A percentile compares a stretch with the other conserved stretches of the same genome.
Evolutionary conservation across 1,284 basidiomycete genomes (phyloP).

Genomic region (Pascua guehoae): DNA sequence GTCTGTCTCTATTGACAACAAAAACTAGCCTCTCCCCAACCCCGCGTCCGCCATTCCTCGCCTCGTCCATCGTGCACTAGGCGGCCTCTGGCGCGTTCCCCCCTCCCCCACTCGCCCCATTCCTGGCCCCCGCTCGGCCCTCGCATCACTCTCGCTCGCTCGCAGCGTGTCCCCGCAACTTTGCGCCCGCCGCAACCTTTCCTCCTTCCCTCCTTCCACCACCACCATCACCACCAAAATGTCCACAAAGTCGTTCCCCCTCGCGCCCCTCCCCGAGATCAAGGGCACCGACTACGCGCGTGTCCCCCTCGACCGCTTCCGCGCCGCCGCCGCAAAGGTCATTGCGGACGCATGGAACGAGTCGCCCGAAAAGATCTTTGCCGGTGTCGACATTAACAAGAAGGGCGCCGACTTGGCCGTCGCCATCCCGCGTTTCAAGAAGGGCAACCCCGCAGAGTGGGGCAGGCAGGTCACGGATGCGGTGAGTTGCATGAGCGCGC

Average conservation of each 20-base stretch:
- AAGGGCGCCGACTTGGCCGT: slow-evolving; percentile 90
- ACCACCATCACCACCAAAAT: slow-evolving; percentile 5
- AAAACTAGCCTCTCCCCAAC: too few species aligned
- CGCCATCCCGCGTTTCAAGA: slow-evolving; percentile 83
- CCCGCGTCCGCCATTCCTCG: neutral
- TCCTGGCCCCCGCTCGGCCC: neutral
- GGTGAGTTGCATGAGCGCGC: slow-evolving; percentile 54
- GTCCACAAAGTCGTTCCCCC: slow-evolving; percentile 20
- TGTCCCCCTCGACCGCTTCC: slow-evolving; percentile 77
- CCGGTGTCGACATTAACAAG: slow-evolving; percentile 80
- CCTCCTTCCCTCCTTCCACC: neutral
- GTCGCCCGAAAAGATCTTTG: slow-evolving; percentile 69
- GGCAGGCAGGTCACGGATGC: slow-evolving; percentile 69
- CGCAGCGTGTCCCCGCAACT: neutral
- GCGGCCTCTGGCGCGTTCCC: neutral
- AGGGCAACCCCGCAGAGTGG: slow-evolving; percentile 76
- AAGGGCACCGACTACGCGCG: slow-evolving; percentile 67
- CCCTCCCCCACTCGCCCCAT: slow-evolving; percentile 2
- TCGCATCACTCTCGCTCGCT: neutral
- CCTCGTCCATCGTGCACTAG: neutral
- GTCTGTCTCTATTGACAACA: too few species aligned
- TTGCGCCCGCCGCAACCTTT: too few species aligned
- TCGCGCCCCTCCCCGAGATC: slow-evolving; percentile 55
- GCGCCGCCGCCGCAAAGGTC: slow-evolving; percentile 73
- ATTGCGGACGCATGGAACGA: slow-evolving; percentile 67